Conservation (phyloP, 768 basidiomycete genomes). For the Pisolithus albus region DNA sequence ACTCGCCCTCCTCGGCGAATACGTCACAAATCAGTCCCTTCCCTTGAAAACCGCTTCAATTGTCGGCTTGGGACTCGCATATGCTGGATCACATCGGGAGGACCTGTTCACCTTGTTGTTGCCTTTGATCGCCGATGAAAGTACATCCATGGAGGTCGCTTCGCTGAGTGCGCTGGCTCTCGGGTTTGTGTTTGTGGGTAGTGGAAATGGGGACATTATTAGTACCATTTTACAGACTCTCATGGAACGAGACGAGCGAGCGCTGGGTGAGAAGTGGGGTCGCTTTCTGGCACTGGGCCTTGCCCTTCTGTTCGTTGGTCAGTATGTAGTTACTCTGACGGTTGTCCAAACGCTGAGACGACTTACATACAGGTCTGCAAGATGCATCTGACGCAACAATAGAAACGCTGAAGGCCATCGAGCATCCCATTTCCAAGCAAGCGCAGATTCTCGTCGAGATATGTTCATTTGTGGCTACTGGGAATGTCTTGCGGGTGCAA, state of each 20-base stretch:
- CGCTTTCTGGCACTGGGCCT: conserved; percentile 86
- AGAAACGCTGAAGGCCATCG: conserved; percentile 87
- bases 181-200: conserved; percentile 94
- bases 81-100: conserved; percentile 87
- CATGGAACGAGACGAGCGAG: conserved; percentile 74
- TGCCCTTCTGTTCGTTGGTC: conserved; percentile 87
- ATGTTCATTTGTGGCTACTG: conserved; percentile 91
- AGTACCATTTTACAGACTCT: conserved; percentile 84
- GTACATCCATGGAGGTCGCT: conserved; percentile 81
- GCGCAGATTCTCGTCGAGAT: conserved; percentile 90
- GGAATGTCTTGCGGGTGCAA: conserved; percentile 92
- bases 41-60: conserved; percentile 83
- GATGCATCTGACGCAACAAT: conserved; percentile 91
- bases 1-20: conserved; percentile 82
- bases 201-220: conserved; percentile 89
- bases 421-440: conserved; percentile 86
- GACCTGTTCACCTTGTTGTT: conserved; percentile 75
- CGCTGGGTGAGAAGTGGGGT: conserved; percentile 90
- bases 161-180: conserved; percentile 81
- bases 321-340: conserved; percentile 14
- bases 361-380: conserved; percentile 59
- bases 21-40: conserved; percentile 81
- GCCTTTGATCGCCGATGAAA: conserved; percentile 76
- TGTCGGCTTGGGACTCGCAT: conserved; percentile 89
- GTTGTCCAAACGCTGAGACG: conserved; percentile 6